A percentile compares a stretch with the other conserved stretches of the same genome.
Evolutionary conservation across 108 stramenopile species (phyloP).

Genomic region (Mayamaea pseudoterrestris): DNA sequence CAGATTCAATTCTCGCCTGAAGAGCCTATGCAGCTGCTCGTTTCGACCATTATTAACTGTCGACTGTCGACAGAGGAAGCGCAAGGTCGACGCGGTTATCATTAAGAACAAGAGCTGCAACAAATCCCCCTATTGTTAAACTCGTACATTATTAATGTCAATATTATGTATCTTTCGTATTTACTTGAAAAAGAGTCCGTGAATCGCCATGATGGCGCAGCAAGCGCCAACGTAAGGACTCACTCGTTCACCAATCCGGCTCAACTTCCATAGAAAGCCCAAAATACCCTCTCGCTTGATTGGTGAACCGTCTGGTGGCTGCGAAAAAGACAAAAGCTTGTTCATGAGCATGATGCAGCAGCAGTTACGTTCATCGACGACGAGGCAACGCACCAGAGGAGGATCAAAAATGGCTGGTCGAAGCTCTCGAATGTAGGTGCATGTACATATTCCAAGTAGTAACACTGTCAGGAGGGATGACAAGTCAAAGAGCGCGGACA

Average conservation of each 20-base stretch:
- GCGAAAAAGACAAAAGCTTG: constrained; percentile 1
- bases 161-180: too few species aligned
- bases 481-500: constrained; percentile 93
- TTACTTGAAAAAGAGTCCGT: constrained; percentile 66
- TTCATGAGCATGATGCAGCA: neutral
- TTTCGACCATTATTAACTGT: too few species aligned
- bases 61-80: too few species aligned
- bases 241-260: constrained; percentile 74
- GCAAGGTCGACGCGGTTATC: too few species aligned
- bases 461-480: constrained; percentile 84
- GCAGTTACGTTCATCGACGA: too few species aligned
- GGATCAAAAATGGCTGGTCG: constrained; percentile 77
- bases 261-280: constrained; percentile 77
- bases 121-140: too few species aligned
- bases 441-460: constrained; percentile 86
- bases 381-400: constrained; percentile 11
- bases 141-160: too few species aligned
- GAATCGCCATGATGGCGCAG: constrained; percentile 63
- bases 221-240: constrained; percentile 64
- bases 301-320: constrained; percentile 2
- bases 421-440: constrained; percentile 84
- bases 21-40: too few species aligned
- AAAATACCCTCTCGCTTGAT: constrained; percentile 45
- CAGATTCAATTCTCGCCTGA: too few species aligned
- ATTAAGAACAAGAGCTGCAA: too few species aligned